These are phyloP conservation scores for Emmonsiellopsis sp. DNA, from an alignment of 2,329 filamentous ascomycete genomes.

Conservation along the genomic window DNA sequence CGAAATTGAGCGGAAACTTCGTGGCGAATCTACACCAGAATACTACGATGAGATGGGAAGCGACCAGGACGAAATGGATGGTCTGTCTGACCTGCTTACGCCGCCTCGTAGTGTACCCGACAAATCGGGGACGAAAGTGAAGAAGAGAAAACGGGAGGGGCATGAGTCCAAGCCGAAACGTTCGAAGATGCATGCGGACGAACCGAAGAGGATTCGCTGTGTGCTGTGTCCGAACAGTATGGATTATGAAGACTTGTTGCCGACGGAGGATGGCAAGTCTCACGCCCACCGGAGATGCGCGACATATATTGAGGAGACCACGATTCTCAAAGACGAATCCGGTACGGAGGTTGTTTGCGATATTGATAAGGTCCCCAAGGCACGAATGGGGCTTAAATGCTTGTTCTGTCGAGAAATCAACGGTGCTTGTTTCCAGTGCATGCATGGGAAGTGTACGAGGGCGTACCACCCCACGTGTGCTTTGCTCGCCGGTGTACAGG, in stretches of 20 bases:
- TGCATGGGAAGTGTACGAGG: slow-evolving; percentile 83
- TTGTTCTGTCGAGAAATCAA: slow-evolving; percentile 89
- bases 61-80: slow-evolving; percentile 47
- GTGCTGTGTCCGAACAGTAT: slow-evolving; percentile 88
- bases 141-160: slow-evolving; percentile 59
- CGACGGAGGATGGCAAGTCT: slow-evolving; percentile 77
- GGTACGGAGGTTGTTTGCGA: slow-evolving; percentile 68
- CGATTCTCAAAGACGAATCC: slow-evolving; percentile 59
- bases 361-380: slow-evolving; percentile 71
- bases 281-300: slow-evolving; percentile 79
- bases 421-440: slow-evolving; percentile 96
- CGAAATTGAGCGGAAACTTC: slow-evolving; percentile 87
- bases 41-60: slow-evolving; percentile 47
- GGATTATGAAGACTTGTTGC: slow-evolving; percentile 67
- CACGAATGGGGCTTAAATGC: slow-evolving; percentile 83
- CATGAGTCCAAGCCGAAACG: slow-evolving; percentile 62
- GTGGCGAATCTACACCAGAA: slow-evolving; percentile 62
- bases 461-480: slow-evolving; percentile 95
- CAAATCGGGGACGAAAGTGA: slow-evolving; percentile 50
- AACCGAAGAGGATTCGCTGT: slow-evolving; percentile 67
- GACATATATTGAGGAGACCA: slow-evolving; percentile 85
- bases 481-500: slow-evolving; percentile 79
- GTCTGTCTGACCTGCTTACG: slow-evolving; percentile 61
- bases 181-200: slow-evolving; percentile 63
- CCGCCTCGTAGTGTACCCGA: slow-evolving; percentile 66